Evolutionary conservation across 352 stramenopile genomes (phyloP), one percentile per base, ranked within the genome.

Genomic region (Pythium chondricola): DNA sequence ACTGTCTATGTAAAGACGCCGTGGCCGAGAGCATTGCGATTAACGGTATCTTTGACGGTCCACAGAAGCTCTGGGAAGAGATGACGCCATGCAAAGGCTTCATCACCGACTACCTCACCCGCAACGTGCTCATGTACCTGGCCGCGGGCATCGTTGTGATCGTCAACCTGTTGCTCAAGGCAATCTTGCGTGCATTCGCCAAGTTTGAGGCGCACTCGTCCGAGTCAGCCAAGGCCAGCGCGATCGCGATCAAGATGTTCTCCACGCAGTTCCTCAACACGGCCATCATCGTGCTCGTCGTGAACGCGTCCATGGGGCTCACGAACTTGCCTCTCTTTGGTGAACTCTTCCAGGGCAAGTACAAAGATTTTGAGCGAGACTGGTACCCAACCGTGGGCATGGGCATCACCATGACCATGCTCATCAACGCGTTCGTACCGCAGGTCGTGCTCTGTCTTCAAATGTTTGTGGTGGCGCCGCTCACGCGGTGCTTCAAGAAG

Each of bases 341-440:
- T 0, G 73, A 88, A 1, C 61, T 93, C 4, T 74, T 93, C 39
- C 66, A 86, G 37, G 83, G 83, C 24, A 83, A 90, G 40, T 95
- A 77, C 54, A 63, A 22, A 3, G 83, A 94, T 52, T 93, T 95
- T 58, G 72, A 91, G 46, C 81, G 82, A 31, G 70, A 86, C 6
- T 95, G 83, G 83, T 95, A 93, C 58, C 76, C 79, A 11, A 88
- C 65, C 5, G 83, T 95, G n/a, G 83, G 83, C 29, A 87, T 91
- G 61, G 81, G 77, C 25, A 82, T 95, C 52, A 88, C 83, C 0
- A 86, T 79, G 63, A 91, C 81, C 6, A 95, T 94, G 83, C 55
- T 90, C 36, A 77, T 93, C 55, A 94, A 94, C 56, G 74, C 80
- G 0, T 58, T 91, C 21, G 59, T 79, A 18, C 80, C 81, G 0